These are phyloP conservation scores for Jatropha curcas DNA, from an alignment of 345 rosid species.

Conservation along the genomic window DNA sequence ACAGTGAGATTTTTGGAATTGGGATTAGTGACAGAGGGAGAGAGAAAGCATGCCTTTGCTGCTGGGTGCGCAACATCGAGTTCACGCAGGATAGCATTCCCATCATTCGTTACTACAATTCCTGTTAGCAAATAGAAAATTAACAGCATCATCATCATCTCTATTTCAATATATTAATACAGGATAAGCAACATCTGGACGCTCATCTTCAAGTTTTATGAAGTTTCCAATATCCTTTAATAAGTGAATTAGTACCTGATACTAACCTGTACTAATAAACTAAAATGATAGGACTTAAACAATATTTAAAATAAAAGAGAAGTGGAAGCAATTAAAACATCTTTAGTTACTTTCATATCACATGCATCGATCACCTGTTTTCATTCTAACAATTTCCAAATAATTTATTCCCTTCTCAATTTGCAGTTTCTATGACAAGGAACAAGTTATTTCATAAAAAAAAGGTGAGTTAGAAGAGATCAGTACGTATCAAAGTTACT, in stretches of 20 bases:
- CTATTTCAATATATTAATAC: not conserved
- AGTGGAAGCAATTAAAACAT: not conserved
- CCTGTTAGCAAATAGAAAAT: not conserved
- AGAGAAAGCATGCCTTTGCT: slow-evolving; percentile 51
- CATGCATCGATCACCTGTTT: not conserved
- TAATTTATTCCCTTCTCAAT: not conserved
- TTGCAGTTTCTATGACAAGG: not conserved
- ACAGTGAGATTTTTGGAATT: not conserved
- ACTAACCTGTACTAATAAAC: not conserved
- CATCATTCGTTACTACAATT: slow-evolving; percentile 75
- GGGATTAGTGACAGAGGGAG: not conserved
- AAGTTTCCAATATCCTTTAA: too few relatives aligned
- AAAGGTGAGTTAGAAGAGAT: too few relatives aligned
- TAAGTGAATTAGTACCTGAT: not conserved
- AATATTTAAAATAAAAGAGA: too few relatives aligned
- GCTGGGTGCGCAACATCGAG: slow-evolving; percentile 88
- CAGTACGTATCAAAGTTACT: too few relatives aligned
- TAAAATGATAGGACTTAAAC: not conserved
- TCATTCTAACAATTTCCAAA: not conserved
- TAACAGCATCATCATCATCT: not conserved
- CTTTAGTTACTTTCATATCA: not conserved
- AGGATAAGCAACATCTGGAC: not conserved
- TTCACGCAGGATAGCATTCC: slow-evolving; percentile 90
- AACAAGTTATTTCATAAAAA: too few relatives aligned
- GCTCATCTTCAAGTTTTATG: not conserved